Evolutionary conservation across 345 rosid genomes (phyloP), one percentile per base, ranked within the genome.

Genomic region (Brassica cretica): DNA sequence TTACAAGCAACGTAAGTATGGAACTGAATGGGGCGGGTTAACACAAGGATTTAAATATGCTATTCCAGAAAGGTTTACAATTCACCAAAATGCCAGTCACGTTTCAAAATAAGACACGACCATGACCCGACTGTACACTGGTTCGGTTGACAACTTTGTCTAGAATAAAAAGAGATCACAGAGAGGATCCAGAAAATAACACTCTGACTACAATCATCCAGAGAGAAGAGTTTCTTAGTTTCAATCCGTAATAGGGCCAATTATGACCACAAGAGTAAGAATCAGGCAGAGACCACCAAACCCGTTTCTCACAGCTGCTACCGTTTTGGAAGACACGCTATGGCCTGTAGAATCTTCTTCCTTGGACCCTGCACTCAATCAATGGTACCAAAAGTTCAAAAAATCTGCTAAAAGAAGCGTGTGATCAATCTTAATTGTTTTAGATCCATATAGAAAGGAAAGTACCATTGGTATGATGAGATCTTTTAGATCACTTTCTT

Each of bases 401-500:
- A 35, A 6, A 65, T 59, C 29, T 49, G 12, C 62, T 41, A 56
- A 64, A 53, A 68, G 5, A 16, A 73, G 56, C 2, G 56, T 51
- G 19, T 51, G 19, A 51, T 51, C 18, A 51, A 51, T 51, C 19
- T 51, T n/a, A 5, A 51, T 14, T 51, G 56, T 51, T 51, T 51
- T 1, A 51, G 56, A 44, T 61, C 1, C 30, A 24, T 5, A 46
- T 5, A 1, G 6, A n/a, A 15, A n/a, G 56, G 56, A 51, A 51
- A n/a, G 56, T 14, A 51, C 56, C 56, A 51, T 51, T 51, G 56
- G 99, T 83, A 94, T 93, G 78, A 91, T 93, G 69, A 95, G 84
- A 79, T 95, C 99, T 85, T 91, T 95, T 44, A 95, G 88, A 80
- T 95, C 98, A 59, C 78, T 85, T 80, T 95, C 99, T 59, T 93